Conservation (phyloP, 352 stramenopile genomes). For the Globisporangium heterothallicum region DNA sequence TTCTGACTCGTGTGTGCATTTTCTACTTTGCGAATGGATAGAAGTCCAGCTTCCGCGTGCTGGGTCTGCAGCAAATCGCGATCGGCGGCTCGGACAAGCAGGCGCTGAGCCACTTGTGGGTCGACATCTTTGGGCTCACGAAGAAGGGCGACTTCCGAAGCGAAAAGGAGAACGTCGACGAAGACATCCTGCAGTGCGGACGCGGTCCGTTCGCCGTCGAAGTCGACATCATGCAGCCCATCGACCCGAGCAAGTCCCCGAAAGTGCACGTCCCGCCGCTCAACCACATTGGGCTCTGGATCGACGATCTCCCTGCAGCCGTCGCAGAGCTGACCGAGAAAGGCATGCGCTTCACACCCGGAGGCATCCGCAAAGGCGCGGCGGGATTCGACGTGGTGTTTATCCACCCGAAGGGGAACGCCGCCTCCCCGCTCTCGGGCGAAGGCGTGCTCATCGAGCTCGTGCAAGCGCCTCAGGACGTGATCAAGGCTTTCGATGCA, state of each 20-base stretch:
- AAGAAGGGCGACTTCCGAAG: conserved; percentile 68
- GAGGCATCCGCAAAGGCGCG: conserved; percentile 95
- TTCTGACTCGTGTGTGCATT: not conserved
- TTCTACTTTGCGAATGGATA: conserved; percentile 2
- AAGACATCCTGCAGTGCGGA: conserved; percentile 95
- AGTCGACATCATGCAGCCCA: conserved; percentile 98
- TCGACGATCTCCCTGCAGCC: conserved; percentile 91
- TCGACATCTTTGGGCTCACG: conserved; percentile 71
- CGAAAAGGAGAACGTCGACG: conserved; percentile 96
- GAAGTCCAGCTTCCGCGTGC: conserved; percentile 88
- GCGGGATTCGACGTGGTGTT: conserved; percentile 97
- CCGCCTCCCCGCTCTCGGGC: conserved; percentile 86
- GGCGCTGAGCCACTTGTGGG: conserved; percentile 81
- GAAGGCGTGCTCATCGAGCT: conserved; percentile 96
- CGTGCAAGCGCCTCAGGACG: conserved; percentile 91
- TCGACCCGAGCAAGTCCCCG: conserved; percentile 89
- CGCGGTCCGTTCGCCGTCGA: conserved; percentile 91
- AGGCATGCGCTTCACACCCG: conserved; percentile 95
- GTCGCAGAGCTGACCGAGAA: conserved; percentile 90
- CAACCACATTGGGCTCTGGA: conserved; percentile 98
- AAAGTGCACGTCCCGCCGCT: conserved; percentile 94
- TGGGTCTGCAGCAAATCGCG: conserved; percentile 97
- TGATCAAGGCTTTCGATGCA: conserved; percentile 85
- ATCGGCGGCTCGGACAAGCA: conserved; percentile 91
- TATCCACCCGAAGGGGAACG: conserved; percentile 98